Evolutionary conservation across 2,329 filamentous ascomycete species (phyloP), one percentile per base, ranked within the genome.

Genomic region (Pseudogymnoascus sp.): DNA sequence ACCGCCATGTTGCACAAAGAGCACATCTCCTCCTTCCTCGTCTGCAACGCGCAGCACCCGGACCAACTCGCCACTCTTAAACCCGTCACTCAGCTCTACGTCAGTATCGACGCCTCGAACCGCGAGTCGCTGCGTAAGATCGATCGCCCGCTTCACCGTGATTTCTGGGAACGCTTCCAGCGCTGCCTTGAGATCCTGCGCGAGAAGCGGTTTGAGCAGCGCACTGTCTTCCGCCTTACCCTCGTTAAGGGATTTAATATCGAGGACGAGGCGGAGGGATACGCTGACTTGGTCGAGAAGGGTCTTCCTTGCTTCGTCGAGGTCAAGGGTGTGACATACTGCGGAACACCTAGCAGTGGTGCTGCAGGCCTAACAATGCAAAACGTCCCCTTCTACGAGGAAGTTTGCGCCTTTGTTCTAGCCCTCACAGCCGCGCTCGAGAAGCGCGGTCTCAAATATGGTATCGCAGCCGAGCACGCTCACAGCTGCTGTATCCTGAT

Each of bases 231-330:
- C 80, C 87, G 95, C 1, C 83, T 97, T 3, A 97, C 93, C 0
- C 86, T 99, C 1, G 95, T 97, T 73, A 97, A 97, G 78, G 93
- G 93, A 2, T 97, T 99, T 83, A 97, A 99, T 74, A 86, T 97
- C 67, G 93, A 96, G 23, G 93, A 96, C 69, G 95, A 97, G 75
- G 91, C 88, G 5, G 84, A 88, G 67, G 93, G 93, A 4, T 97
- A 99, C 72, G 93, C 93, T 0, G 87, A 91, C 71, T 85, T 97
- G 1, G 89, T 97, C 17, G 90, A 93, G 72, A 86, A 87, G 68
- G 93, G 89, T 0, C 80, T 96, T 21, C 93, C 93, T 0, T 93
- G 91, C 74, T 96, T 97, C 72, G 86, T 97, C 59, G 93, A 97
- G 78, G 84, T 97, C 75, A 97, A 97, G 79, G 93, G 93, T 62